Evolutionary conservation across 495 filamentous ascomycete genomes (phyloP), one percentile per base, ranked within the genome.

Genomic region (Haplographium delicatum): DNA sequence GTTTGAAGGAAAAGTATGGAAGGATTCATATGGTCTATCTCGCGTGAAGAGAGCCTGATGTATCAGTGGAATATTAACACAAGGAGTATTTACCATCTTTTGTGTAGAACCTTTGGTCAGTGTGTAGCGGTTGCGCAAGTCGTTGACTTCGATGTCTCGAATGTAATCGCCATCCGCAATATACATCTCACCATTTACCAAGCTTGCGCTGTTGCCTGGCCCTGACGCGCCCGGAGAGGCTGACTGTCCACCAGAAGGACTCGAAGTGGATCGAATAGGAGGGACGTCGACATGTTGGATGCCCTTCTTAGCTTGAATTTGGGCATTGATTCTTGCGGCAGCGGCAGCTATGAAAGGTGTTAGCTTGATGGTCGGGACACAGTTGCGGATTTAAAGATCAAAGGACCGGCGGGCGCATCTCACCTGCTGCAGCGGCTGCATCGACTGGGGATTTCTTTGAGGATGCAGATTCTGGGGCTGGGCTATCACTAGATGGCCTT

Each of bases 141-240:
- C 90, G 72, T 98, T 98, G 68, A 98, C 89, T 68, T 97, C 93
- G 62, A 98, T 95, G 63, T 97, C 93, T 66, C 89, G 89, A 70
- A 98, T 96, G 61, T 87, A 96, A 64, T 98, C 93, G 51, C 93
- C 93, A 63, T 96, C 93, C 19, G 88, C 84, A 58, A 93, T 86
- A 64, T 96, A 96, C 69, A 93, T 82, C 54, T 96, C 90, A 54
- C 84, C 80, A 57, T 88, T 88, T 64, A 90, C 76, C 39, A 83
- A 78, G 40, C 73, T 77, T 7, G 71, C 72, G 31, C 68, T 69
- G 19, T 75, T 74, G 47, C 72, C 69, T 44, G 63, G 61, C 27
- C 55, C 60, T 13, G 50, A 37, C 22, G 39, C 19, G 34, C 15
- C 44, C 37, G 48, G 64, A 41, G 40, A 57, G 47, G 47, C 64